phyloP scores from a whole-genome alignment of 331 rosid genomes.

The Arachis monticola region DNA sequence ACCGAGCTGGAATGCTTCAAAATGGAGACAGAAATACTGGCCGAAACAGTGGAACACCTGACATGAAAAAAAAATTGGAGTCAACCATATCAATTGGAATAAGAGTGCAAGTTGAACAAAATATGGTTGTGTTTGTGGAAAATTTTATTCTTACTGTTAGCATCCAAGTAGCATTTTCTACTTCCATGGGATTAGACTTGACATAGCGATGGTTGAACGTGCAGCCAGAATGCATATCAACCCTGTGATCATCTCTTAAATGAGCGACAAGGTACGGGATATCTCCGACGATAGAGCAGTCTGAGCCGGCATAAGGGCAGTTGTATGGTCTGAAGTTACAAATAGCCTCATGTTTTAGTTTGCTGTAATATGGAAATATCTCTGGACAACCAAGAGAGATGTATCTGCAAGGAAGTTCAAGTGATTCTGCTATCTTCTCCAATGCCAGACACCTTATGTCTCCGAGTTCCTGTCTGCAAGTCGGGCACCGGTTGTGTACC shows the following conservation, averaged over 20 bases:
- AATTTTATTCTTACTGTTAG: conserved; percentile 60
- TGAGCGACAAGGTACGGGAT: conserved; percentile 70
- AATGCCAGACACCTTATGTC: conserved; percentile 78
- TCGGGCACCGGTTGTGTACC: conserved; percentile 80
- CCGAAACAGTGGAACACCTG: conserved; percentile 86
- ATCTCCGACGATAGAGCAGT: conserved; percentile 70
- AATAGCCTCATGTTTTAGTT: conserved; percentile 72
- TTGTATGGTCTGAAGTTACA: conserved; percentile 77
- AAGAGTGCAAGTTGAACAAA: conserved; percentile 12
- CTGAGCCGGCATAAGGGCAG: conserved; percentile 86
- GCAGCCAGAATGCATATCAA: conserved; percentile 82
- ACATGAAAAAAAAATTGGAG: conserved; percentile 21
- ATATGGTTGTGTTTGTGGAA: conserved; percentile 1
- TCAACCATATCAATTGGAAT: conserved; percentile 32
- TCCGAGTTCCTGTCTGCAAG: conserved; percentile 78
- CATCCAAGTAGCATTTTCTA: conserved; percentile 91
- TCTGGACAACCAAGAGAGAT: conserved; percentile 70
- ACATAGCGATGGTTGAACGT: conserved; percentile 86
- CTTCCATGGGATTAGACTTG: conserved; percentile 78
- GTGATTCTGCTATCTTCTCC: conserved; percentile 83
- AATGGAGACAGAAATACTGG: conserved; percentile 81
- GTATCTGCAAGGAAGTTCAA: conserved; percentile 74
- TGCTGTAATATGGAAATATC: conserved; percentile 77
- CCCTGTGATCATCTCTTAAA: conserved; percentile 75
- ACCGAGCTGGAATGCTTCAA: conserved; percentile 86